These are phyloP conservation scores for Termitomyces sp. DNA, from an alignment of 768 basidiomycete species.

Conservation along the genomic window DNA sequence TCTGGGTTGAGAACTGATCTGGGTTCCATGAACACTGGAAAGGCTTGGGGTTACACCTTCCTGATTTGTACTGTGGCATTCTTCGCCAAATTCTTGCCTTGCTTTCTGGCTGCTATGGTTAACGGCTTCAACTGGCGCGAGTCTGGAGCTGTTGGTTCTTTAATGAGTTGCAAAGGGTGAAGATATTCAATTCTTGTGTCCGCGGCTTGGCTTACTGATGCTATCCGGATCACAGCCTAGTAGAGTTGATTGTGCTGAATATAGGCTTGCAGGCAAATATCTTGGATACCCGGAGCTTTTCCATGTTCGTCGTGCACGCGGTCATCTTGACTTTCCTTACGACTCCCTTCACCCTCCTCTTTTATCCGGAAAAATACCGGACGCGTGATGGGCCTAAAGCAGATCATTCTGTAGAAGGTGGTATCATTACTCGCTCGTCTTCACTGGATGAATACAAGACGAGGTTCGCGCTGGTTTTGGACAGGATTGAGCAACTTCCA, in stretches of 20 bases:
- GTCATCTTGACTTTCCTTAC: constrained; percentile 78
- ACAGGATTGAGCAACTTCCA: constrained; percentile 76
- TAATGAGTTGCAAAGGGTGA: constrained; percentile 91
- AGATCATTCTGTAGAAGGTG: constrained; percentile 16
- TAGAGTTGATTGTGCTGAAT: constrained; percentile 90
- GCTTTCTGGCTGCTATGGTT: constrained; percentile 49
- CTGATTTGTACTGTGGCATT: constrained; percentile 73
- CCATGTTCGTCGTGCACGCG: constrained; percentile 84
- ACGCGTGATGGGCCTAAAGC: constrained; percentile 21
- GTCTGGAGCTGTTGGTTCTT: constrained; percentile 72
- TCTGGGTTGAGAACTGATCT: constrained; percentile 81
- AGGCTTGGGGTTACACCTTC: constrained; percentile 78
- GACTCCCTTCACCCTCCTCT: constrained; percentile 71
- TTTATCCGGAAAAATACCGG: constrained; percentile 70
- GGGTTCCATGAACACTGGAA: constrained; percentile 66
- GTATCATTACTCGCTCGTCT: constrained; percentile 10
- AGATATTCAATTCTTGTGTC: constrained; percentile 7
- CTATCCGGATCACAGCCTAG: constrained; percentile 34
- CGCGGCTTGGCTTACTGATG: neutral
- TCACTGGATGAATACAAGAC: constrained; percentile 42
- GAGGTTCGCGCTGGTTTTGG: constrained; percentile 69
- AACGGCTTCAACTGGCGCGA: constrained; percentile 74
- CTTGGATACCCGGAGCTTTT: constrained; percentile 63
- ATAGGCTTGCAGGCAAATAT: constrained; percentile 71
- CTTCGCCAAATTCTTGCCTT: constrained; percentile 72